Evolutionary conservation across 495 filamentous ascomycete genomes (phyloP).

Genomic region (Penicillium steckii): DNA sequence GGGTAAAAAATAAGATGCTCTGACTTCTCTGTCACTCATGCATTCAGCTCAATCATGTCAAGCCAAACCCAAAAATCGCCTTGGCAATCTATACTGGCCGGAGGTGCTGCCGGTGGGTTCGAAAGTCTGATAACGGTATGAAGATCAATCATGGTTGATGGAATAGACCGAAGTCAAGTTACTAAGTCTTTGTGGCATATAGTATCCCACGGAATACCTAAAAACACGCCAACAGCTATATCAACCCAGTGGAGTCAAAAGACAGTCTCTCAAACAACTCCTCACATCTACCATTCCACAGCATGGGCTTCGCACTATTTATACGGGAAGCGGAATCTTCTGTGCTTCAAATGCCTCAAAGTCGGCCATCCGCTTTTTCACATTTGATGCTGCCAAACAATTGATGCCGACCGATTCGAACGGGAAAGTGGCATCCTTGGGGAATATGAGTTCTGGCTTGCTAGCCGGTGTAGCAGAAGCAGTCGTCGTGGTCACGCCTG

Average conservation of each 20-base stretch:
- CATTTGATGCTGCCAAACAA: constrained; percentile 17
- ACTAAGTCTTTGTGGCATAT: not conserved
- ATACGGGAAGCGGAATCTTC: constrained; percentile 21
- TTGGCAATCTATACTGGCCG: constrained; percentile 25
- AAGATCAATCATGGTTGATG: not conserved
- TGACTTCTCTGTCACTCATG: not conserved
- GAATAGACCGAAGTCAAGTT: not conserved
- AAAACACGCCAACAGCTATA: constrained; percentile 23
- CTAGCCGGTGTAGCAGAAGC: constrained; percentile 27
- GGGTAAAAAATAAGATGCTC: not conserved
- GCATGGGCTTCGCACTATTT: constrained; percentile 15
- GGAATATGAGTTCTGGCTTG: constrained; percentile 23
- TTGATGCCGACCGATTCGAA: constrained; percentile 11
- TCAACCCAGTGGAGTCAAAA: not conserved
- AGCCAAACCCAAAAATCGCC: constrained; percentile 6
- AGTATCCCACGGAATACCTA: constrained; percentile 18
- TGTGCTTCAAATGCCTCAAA: constrained; percentile 22
- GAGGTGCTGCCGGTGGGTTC: constrained; percentile 17
- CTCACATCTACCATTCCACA: constrained; percentile 11
- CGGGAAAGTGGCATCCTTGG: constrained; percentile 7
- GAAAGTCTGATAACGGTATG: constrained; percentile 20
- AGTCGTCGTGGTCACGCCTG: constrained; percentile 26
- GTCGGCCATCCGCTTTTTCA: constrained; percentile 20
- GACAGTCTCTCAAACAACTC: constrained; percentile 2
- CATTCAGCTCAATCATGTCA: not conserved